Evolutionary conservation across 2,329 filamentous ascomycete genomes (phyloP).

Genomic region (Malbranchea zuffiana): DNA sequence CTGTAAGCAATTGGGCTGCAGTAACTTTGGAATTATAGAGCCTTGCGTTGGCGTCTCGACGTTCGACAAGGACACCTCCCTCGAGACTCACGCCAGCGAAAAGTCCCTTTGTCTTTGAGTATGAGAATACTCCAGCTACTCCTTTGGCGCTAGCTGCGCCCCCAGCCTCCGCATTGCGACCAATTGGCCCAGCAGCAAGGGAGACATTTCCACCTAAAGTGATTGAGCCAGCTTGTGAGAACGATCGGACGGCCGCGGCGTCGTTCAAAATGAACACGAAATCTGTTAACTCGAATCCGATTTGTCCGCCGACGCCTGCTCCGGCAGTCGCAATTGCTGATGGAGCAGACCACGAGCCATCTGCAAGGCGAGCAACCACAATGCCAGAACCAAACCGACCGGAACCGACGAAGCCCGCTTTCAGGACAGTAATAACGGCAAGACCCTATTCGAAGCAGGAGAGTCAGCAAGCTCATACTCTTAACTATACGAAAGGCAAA

Average conservation of each 20-base stretch:
- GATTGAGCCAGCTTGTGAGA: conserved; percentile 81
- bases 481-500: neutral
- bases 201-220: conserved; percentile 95
- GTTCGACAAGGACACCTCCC: conserved; percentile 83
- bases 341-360: conserved; percentile 41
- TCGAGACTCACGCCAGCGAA: conserved; percentile 94
- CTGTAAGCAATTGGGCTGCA: conserved; percentile 69
- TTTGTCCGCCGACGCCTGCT: conserved; percentile 41
- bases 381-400: conserved; percentile 41
- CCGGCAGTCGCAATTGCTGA: conserved; percentile 40
- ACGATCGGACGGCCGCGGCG: conserved; percentile 74
- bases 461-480: conserved; percentile 1
- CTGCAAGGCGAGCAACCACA: conserved; percentile 39
- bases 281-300: conserved; percentile 42
- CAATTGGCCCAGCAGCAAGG: conserved; percentile 84
- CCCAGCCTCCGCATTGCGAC: conserved; percentile 89
- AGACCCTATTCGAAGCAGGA: conserved; percentile 30
- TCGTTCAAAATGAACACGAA: conserved; percentile 99
- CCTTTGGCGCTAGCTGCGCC: conserved; percentile 83
- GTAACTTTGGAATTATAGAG: conserved; percentile 77
- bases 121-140: conserved; percentile 87
- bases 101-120: conserved; percentile 94
- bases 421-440: conserved; percentile 40
- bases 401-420: conserved; percentile 42
- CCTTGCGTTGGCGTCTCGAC: conserved; percentile 93